phyloP scores from a whole-genome alignment of 176 grass and related monocot genomes.

The Stipa capillata region DNA sequence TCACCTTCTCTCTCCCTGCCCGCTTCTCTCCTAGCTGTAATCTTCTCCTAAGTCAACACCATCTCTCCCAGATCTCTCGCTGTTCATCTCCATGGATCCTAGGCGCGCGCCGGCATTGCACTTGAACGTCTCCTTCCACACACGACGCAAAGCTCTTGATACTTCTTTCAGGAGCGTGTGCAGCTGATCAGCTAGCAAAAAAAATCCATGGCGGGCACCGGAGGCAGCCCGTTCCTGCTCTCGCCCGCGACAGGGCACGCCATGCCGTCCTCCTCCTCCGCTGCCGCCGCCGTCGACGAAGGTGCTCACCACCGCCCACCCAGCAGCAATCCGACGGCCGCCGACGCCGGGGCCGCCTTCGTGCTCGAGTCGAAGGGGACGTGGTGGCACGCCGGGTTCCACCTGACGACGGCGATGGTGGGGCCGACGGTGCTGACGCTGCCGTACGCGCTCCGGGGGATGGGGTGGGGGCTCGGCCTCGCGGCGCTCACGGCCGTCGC shows the following conservation, averaged over 20 bases:
- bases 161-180: too few relatives aligned
- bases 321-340: neutral
- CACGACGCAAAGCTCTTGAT: too few relatives aligned
- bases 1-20: too few relatives aligned
- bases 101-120: too few relatives aligned
- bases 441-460: conserved; percentile 72
- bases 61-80: too few relatives aligned
- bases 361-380: conserved; percentile 92
- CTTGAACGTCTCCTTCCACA: too few relatives aligned
- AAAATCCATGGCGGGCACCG: conserved; percentile 28
- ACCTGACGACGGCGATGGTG: conserved; percentile 89
- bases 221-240: conserved; percentile 14
- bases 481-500: conserved; percentile 37
- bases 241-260: conserved; percentile 9
- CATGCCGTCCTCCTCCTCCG: neutral
- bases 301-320: too few relatives aligned
- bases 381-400: conserved; percentile 96
- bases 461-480: conserved; percentile 71
- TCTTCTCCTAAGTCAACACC: too few relatives aligned
- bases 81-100: too few relatives aligned
- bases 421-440: conserved; percentile 87
- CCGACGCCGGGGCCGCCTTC: conserved; percentile 72
- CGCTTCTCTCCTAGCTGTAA: too few relatives aligned
- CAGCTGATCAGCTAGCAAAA: too few relatives aligned
- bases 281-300: neutral